These are phyloP conservation scores for Usnea hakonensis DNA, from an alignment of 495 filamentous ascomycete species.

Conservation along the genomic window DNA sequence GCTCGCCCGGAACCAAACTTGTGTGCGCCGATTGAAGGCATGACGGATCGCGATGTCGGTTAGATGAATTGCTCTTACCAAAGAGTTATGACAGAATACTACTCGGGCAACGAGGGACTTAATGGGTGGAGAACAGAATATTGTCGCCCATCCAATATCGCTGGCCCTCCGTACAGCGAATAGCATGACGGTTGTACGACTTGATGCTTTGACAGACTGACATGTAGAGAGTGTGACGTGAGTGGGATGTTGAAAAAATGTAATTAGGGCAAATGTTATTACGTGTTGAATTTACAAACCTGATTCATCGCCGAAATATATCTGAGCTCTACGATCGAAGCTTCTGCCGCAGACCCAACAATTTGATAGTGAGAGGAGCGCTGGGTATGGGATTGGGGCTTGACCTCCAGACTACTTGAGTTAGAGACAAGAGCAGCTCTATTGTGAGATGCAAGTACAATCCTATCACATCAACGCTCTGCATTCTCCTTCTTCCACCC, in stretches of 20 bases:
- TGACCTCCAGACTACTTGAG: too few species aligned
- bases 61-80: constrained; percentile 26
- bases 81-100: background rate
- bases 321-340: too few species aligned
- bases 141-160: background rate
- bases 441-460: too few species aligned
- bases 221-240: background rate
- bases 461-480: too few species aligned
- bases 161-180: background rate
- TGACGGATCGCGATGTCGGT: constrained; percentile 26
- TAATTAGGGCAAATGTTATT: background rate
- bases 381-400: too few species aligned
- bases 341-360: too few species aligned
- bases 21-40: constrained; percentile 25
- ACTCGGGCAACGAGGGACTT: background rate
- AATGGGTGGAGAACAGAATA: background rate
- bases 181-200: background rate
- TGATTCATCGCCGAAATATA: too few species aligned
- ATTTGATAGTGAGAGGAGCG: too few species aligned
- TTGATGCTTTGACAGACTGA: background rate
- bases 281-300: background rate
- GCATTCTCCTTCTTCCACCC: too few species aligned
- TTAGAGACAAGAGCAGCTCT: too few species aligned
- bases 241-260: background rate
- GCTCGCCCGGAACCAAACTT: constrained; percentile 1